A percentile compares a stretch with the other conserved stretches of the same genome.
phyloP scores from a whole-genome alignment of 257 asterid species.

The Solanum piurae region DNA sequence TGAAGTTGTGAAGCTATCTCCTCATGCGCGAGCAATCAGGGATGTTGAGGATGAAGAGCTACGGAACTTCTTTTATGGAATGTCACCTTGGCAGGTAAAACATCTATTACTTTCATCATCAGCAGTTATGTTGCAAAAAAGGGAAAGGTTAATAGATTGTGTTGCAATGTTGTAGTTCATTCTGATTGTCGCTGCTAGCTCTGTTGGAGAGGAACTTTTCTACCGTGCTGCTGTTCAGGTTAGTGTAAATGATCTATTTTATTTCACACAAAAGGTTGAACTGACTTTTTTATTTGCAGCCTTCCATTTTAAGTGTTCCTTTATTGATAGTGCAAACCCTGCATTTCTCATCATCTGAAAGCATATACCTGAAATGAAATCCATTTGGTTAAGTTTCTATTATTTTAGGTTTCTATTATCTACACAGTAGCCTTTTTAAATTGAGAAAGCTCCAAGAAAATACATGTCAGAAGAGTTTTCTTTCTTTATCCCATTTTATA shows the following conservation, averaged over 20 bases:
- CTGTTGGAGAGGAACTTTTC: constrained; percentile 96
- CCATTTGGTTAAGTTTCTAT: not conserved
- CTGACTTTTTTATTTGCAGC: not conserved
- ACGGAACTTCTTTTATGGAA: constrained; percentile 77
- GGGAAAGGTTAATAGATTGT: not conserved
- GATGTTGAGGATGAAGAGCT: constrained; percentile 93
- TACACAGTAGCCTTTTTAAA: not conserved
- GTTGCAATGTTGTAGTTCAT: constrained; percentile 40
- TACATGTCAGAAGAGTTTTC: not conserved
- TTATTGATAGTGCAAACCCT: not conserved
- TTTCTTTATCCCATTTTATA: not conserved
- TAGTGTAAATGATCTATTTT: not conserved
- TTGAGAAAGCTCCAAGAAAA: not conserved
- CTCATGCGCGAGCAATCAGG: constrained; percentile 95
- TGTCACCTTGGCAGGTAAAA: constrained; percentile 96
- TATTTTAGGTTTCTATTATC: not conserved
- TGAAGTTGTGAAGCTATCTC: constrained; percentile 92
- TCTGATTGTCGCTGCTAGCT: constrained; percentile 93
- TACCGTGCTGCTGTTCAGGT: constrained; percentile 98
- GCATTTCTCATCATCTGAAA: not conserved
- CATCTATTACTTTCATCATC: not conserved
- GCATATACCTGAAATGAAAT: not conserved
- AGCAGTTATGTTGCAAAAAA: not conserved
- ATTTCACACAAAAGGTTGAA: not conserved
- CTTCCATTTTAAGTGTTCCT: not conserved